Base-by-base conservation (phyloP, 768 basidiomycete genomes). In the Nevesoporus exiguus region DNA sequence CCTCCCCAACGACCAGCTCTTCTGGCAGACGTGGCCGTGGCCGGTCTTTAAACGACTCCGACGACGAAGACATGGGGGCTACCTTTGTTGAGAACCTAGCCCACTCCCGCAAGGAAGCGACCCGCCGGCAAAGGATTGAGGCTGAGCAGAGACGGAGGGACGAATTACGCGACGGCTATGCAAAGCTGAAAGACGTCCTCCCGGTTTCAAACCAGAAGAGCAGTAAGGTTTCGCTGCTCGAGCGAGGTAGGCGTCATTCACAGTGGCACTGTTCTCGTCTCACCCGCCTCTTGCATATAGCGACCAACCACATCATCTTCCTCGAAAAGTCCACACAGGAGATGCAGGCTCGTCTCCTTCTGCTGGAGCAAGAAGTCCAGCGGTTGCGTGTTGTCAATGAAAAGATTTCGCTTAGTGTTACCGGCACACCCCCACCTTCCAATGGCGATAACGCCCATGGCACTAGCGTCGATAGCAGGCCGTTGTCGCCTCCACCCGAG, bases 111-210 rank as follows among this genome's bases (percentile, higher is more conserved):
- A 93, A 92, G 67, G 90, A 93, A 73, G 88, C 88, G 21, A 93
- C 90, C 9, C 77, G 90, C 30, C 77, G 84, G 65, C 90, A 92
- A 71, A 78, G 90, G 49, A 92, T 93, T 52, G 89, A 93, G 74
- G 90, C 90, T n/a, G 90, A 93, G 71, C 89, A 94, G 75, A 78
- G 91, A 42, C 79, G 93, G 54, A 80, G 93, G 59, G 91, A 93
- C 71, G 93, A 94, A 72, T 78, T 94, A 56, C 80, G 93, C 56
- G 92, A 95, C 65, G 92, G 90, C 25, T 95, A 94, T 72, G 86
- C 87, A 33, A 85, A 87, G 66, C 76, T 95, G 71, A 92, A 91
- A 73, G 90, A 93, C 57, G 88, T 89, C 24, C 77, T 95, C 7
- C 93, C 93, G 3, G 80, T 86, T 49, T 89, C 88, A 13, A 93